Percentiles rank a stretch among this genome's conserved stretches.
phyloP scores from a whole-genome alignment of 345 rosid species.

The Acer yangbiense region DNA sequence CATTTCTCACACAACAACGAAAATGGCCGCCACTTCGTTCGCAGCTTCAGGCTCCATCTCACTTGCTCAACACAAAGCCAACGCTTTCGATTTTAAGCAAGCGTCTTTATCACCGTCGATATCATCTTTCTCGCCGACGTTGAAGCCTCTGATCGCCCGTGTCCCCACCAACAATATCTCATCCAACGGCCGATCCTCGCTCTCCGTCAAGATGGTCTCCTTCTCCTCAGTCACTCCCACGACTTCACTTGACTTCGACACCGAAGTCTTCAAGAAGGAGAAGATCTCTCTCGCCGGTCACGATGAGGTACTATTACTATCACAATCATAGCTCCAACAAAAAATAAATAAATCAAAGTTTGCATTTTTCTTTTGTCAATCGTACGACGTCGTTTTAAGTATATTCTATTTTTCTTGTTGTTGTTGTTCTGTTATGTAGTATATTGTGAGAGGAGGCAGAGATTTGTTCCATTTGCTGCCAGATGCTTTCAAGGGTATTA shows the following conservation, averaged over 20 bases:
- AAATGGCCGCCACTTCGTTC: conserved; percentile 28
- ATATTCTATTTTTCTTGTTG: background rate
- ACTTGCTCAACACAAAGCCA: conserved; percentile 1
- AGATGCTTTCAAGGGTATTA: conserved; percentile 49
- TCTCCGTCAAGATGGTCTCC: conserved; percentile 21
- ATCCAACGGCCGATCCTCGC: conserved; percentile 13
- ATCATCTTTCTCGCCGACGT: conserved; percentile 8
- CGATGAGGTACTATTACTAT: conserved; percentile 32
- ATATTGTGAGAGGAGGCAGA: conserved; percentile 53
- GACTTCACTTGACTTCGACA: conserved; percentile 33
- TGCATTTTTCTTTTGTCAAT: background rate
- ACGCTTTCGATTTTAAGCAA: conserved; percentile 2
- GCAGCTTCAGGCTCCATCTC: background rate
- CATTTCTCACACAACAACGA: background rate
- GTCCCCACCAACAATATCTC: conserved; percentile 9
- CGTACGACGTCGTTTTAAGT: background rate
- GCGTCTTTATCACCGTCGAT: background rate
- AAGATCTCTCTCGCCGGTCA: conserved; percentile 42
- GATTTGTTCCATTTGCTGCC: conserved; percentile 48
- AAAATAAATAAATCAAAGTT: background rate
- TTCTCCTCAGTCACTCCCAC: conserved; percentile 8
- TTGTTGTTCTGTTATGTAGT: conserved; percentile 24
- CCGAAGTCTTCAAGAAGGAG: conserved; percentile 43
- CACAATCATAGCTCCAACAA: too few relatives aligned
- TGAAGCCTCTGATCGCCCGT: conserved; percentile 15